Evolutionary conservation across 2,329 filamentous ascomycete species (phyloP), one percentile per base, ranked within the genome.

Genomic region (Paraphoma sp.): DNA sequence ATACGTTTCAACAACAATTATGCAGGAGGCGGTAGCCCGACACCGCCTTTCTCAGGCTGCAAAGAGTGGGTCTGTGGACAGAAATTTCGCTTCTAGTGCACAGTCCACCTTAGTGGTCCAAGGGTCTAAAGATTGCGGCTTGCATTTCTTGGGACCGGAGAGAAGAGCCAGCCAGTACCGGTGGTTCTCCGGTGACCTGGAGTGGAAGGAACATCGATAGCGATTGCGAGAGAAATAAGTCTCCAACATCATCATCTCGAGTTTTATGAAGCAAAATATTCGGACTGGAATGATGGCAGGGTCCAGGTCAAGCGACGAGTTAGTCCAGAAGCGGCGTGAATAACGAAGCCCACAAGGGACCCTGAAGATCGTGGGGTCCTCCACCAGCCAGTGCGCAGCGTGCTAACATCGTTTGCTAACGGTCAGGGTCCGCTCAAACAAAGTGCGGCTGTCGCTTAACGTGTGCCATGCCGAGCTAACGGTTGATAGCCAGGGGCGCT

Each of bases 81-180:
- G 65, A 68, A 61, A 63, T 68, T 65, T 64, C 54, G 57, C 58
- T 42, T 58, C 59, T 50, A 48, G 64, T 48, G 64, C 64, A 62
- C 60, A 61, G 58, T 57, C 62, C 56, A 51, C 53, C 60, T 59
- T 60, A 59, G 63, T 58, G 44, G 8, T 44, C 47, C 42, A 48
- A 36, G 33, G 45, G 41, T 45, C 38, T 38, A 45, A 53, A 42
- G 40, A 42, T 42, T 42, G 40, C 40, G 40, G 16, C 40, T 11
- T 42, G 40, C 40, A 42, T 42, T 8, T 42, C 40, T 42, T 42
- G 40, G 40, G 40, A 42, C n/a, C 40, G 40, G 40, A 17, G 8
- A 7, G 4, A 8, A 16, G 8, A 17, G 12, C 40, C 40, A 17
- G 16, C 40, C 40, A 42, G 11, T 42, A 42, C 14, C 40, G 14